Evolutionary conservation across 495 filamentous ascomycete species (phyloP).

Genomic region (Viridothelium virens): DNA sequence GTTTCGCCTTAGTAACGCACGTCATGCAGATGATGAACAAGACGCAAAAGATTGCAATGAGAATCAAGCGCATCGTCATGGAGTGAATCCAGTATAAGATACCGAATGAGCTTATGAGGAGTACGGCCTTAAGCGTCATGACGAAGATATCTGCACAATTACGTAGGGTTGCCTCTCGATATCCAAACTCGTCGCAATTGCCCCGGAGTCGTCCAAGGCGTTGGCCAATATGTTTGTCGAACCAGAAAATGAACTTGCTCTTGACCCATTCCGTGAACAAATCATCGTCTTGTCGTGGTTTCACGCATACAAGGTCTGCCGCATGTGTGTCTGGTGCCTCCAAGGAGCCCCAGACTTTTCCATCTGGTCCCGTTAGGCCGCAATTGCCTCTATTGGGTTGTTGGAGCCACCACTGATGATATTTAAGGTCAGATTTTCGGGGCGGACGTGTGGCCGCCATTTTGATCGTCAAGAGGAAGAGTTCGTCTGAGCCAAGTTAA

Average conservation of each 20-base stretch:
- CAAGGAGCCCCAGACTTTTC: neutral
- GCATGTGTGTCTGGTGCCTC: neutral
- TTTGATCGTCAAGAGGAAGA: neutral
- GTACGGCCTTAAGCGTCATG: neutral
- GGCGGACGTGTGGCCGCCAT: neutral
- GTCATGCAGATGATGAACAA: constrained; percentile 3
- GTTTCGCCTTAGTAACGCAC: neutral
- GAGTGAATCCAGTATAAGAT: neutral
- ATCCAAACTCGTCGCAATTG: neutral
- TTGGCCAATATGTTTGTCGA: neutral
- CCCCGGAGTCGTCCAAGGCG: neutral
- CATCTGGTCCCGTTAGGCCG: neutral
- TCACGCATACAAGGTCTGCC: neutral
- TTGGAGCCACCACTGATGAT: constrained; percentile 3
- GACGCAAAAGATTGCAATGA: neutral
- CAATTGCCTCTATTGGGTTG: neutral
- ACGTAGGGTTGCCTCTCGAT: neutral
- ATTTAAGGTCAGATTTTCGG: neutral
- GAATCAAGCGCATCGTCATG: neutral
- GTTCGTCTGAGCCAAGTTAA: neutral
- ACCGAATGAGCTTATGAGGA: neutral
- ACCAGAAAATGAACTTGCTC: constrained; percentile 7
- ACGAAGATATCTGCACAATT: neutral
- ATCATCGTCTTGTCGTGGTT: neutral
- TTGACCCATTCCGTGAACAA: neutral